Evolutionary conservation across 768 basidiomycete species (phyloP).

Genomic region (Mycena galericulata): DNA sequence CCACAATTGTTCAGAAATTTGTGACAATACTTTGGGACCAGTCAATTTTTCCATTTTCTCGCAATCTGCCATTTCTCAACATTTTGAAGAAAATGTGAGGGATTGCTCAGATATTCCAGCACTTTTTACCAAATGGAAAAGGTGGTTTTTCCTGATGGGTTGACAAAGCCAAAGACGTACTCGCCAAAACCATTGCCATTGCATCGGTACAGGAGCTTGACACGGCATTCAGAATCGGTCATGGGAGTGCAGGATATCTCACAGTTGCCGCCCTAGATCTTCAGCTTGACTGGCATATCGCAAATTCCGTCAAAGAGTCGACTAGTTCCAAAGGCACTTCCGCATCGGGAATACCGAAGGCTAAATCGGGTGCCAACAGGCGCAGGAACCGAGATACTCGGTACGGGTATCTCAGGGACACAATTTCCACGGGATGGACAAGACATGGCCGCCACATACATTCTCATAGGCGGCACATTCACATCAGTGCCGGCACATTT

Average conservation of each 20-base stretch:
- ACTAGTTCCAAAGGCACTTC: background rate
- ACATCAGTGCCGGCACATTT: no score
- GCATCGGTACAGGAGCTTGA: background rate
- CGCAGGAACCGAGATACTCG: background rate
- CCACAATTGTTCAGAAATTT: no score
- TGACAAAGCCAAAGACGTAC: background rate
- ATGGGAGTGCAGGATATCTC: background rate
- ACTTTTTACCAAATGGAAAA: no score
- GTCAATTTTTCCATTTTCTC: no score
- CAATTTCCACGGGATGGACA: background rate
- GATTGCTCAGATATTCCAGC: no score
- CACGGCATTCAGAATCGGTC: background rate
- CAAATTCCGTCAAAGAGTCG: background rate
- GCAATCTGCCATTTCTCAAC: no score
- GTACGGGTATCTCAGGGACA: background rate
- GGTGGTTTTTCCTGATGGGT: no score
- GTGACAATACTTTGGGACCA: no score
- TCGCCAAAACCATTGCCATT: background rate
- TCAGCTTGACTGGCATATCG: slow-evolving; percentile 14
- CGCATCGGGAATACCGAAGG: slow-evolving; percentile 12
- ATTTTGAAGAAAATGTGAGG: no score
- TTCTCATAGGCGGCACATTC: no score
- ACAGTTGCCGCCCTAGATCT: background rate
- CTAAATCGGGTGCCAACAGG: slow-evolving; percentile 3
- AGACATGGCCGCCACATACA: no score